A percentile compares a stretch with the other conserved stretches of the same genome.
phyloP scores from a whole-genome alignment of 2,329 filamentous ascomycete genomes.

The Aciculosporium take region DNA sequence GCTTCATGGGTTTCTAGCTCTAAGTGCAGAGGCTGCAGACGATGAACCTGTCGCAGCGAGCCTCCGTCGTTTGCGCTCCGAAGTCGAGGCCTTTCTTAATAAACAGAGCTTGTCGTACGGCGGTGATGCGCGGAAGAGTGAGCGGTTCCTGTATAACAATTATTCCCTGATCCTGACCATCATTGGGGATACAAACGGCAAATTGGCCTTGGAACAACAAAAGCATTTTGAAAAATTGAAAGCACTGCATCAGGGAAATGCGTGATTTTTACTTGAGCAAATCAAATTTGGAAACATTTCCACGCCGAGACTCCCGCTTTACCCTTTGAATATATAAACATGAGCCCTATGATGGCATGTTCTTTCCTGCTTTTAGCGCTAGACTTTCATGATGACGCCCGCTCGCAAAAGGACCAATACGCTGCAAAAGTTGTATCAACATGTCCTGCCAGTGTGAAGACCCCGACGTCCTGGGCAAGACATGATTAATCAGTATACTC shows the following conservation, averaged over 20 bases:
- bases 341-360: neutral
- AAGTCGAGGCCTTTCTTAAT: slow-evolving; percentile 71
- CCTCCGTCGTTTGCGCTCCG: slow-evolving; percentile 58
- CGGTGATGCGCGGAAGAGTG: slow-evolving; percentile 62
- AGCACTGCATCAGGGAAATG: slow-evolving; percentile 36
- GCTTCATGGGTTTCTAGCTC: slow-evolving; percentile 64
- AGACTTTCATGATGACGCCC: neutral
- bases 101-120: slow-evolving; percentile 63
- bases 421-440: neutral
- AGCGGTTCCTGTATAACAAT: slow-evolving; percentile 89
- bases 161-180: slow-evolving; percentile 92
- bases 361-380: neutral
- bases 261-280: slow-evolving; percentile 4
- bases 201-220: slow-evolving; percentile 60
- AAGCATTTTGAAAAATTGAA: slow-evolving; percentile 58
- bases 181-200: slow-evolving; percentile 62
- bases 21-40: slow-evolving; percentile 84
- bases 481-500: neutral
- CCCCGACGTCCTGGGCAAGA: neutral
- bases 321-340: neutral
- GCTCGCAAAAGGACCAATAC: neutral
- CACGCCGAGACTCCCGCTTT: neutral
- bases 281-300: neutral
- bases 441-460: neutral
- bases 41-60: slow-evolving; percentile 85